phyloP scores from a whole-genome alignment of 768 basidiomycete genomes.

The Amanita pseudoporphyria region DNA sequence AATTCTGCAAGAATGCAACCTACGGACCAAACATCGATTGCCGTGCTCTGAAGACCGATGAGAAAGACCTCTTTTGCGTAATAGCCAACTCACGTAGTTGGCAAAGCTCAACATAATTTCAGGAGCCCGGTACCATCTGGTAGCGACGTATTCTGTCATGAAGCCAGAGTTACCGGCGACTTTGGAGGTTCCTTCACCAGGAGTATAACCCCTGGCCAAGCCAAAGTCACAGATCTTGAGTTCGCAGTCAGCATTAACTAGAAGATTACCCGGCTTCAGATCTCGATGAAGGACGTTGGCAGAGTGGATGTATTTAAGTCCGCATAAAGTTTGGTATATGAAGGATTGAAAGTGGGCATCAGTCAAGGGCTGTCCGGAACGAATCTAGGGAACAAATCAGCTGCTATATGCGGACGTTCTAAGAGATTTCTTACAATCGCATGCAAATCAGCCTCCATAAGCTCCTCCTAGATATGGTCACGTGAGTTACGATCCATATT shows the following conservation, averaged over 20 bases:
- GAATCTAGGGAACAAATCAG: constrained; percentile 39
- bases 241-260: constrained; percentile 98
- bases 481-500: constrained; percentile 7
- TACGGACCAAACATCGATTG: constrained; percentile 94
- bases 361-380: constrained; percentile 80
- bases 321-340: constrained; percentile 97
- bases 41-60: constrained; percentile 49
- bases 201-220: constrained; percentile 88
- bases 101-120: constrained; percentile 99
- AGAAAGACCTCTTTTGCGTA: constrained; percentile 8
- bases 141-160: constrained; percentile 99
- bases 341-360: constrained; percentile 94
- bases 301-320: constrained; percentile 96
- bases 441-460: constrained; percentile 99
- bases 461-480: constrained; percentile 69
- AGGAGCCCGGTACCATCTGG: constrained; percentile 96
- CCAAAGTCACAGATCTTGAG: constrained; percentile 99
- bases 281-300: constrained; percentile 97
- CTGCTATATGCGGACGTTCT: not conserved
- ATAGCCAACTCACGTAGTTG: constrained; percentile 63
- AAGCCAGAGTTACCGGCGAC: constrained; percentile 83
- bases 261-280: constrained; percentile 88
- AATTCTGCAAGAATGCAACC: constrained; percentile 94
- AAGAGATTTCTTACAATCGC: constrained; percentile 63
- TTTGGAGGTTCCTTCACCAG: constrained; percentile 65